Evolutionary conservation across 1,139 yeast species (phyloP), one percentile per base, ranked within the genome.

Genomic region (Saccharomyces hybrid): DNA sequence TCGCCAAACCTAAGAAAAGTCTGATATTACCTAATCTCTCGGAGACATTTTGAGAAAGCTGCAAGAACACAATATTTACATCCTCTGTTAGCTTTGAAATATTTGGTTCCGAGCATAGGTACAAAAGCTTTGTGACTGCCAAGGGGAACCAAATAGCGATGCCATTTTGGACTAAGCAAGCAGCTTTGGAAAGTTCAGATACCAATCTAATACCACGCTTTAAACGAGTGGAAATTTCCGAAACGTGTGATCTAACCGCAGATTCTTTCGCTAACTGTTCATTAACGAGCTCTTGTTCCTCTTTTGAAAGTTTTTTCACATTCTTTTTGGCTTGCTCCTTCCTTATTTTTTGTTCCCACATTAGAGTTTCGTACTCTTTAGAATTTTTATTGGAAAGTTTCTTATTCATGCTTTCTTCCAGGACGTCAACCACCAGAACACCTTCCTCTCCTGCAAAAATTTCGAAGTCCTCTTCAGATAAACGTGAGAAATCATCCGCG

Each of bases 291-390:
- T 64, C 72, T 62, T 83, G 86, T 57, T 93, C 96, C 64, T 90
- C 97, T 61, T 82, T 86, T 8, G 95, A 78, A 51, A 85, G 74
- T 64, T 85, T 86, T 70, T 78, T 82, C 14, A 55, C 49, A 8
- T 68, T 69, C 68, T 84, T 84, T 55, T 77, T 75, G 1, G 86
- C 84, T 54, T 89, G 76, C 66, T 88, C 93, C 60, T 82, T 82
- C 62, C 91, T 81, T 50, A 93, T 79, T 52, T 80, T 80, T 63
- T 86, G 91, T 69, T 93, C 99, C 98, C 99, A 93, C 65, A 88
- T 84, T 58, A 81, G 76, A 14, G 90, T 87, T 62, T 88, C 96
- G 66, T 88, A 88, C 64, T 90, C 97, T 65, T 83, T 88, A 3
- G 86, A 72, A 66, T 88, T 88, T 64, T 86, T 88, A 62, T 77